Percentiles rank a stretch among this genome's conserved stretches.
phyloP scores from a whole-genome alignment of 2,329 filamentous ascomycete species.

The Westerdykella sp. region DNA sequence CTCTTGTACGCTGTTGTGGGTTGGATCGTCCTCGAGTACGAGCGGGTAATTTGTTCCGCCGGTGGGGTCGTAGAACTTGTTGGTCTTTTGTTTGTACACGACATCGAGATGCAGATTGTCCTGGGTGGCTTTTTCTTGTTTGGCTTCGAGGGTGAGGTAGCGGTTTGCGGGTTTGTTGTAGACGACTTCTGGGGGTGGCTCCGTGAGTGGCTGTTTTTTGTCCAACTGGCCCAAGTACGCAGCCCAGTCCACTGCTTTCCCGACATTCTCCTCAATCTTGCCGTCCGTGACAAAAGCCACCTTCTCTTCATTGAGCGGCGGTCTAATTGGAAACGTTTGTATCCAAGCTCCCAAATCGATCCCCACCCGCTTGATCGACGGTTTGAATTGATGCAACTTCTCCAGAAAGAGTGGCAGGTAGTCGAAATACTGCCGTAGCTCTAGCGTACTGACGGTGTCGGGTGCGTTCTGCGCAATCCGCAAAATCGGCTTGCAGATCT shows the following conservation, averaged over 20 bases:
- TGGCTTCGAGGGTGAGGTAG: neutral
- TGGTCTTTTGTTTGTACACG: neutral
- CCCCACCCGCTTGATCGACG: slow-evolving; percentile 12
- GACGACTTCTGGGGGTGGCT: slow-evolving; percentile 1
- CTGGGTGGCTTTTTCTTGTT: neutral
- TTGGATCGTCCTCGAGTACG: neutral
- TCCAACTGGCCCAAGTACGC: neutral
- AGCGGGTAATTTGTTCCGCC: neutral
- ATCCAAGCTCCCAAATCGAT: slow-evolving; percentile 26
- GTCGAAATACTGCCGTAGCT: slow-evolving; percentile 16
- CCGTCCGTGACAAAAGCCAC: neutral
- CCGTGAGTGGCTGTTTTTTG: slow-evolving; percentile 5
- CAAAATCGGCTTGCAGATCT: slow-evolving; percentile 12
- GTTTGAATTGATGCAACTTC: slow-evolving; percentile 3
- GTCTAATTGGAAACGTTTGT: slow-evolving; percentile 13
- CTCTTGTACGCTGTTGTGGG: neutral
- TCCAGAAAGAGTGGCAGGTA: slow-evolving; percentile 10
- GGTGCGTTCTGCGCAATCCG: slow-evolving; percentile 4
- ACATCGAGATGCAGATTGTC: neutral
- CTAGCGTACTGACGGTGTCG: slow-evolving; percentile 9
- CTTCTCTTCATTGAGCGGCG: neutral
- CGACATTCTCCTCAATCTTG: slow-evolving; percentile 2
- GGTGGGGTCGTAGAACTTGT: neutral
- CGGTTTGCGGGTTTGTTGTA: neutral
- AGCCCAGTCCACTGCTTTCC: neutral